These are phyloP conservation scores for Mycena leptocephala DNA, from an alignment of 768 basidiomycete species.

Conservation along the genomic window DNA sequence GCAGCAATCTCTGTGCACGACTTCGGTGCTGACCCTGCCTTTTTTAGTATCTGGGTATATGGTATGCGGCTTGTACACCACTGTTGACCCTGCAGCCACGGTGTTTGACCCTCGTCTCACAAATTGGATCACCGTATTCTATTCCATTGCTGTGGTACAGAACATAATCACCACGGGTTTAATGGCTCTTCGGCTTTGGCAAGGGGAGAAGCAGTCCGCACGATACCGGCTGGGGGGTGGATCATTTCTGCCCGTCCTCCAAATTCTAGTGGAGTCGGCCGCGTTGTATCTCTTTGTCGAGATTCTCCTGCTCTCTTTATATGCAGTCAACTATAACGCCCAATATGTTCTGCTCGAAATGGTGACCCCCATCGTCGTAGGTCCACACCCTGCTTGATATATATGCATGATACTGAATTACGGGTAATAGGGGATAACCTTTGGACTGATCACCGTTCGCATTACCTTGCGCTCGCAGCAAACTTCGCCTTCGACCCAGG, in stretches of 20 bases:
- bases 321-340: conserved; percentile 34
- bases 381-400: not conserved
- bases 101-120: conserved; percentile 35
- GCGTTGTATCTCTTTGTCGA: conserved; percentile 37
- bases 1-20: not conserved
- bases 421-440: not conserved
- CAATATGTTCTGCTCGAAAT: conserved; percentile 38
- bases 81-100: conserved; percentile 18
- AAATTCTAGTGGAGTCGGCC: conserved; percentile 39
- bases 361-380: conserved; percentile 33
- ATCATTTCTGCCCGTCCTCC: conserved; percentile 28
- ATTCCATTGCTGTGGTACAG: conserved; percentile 35
- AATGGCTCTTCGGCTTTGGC: conserved; percentile 42
- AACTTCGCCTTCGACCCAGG: not conserved
- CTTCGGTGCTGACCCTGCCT: not conserved
- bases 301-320: conserved; percentile 36
- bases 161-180: conserved; percentile 40
- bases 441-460: not conserved
- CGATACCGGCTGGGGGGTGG: conserved; percentile 19
- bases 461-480: not conserved
- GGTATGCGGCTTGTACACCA: conserved; percentile 30
- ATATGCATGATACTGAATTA: not conserved
- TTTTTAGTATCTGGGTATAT: conserved; percentile 35
- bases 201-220: conserved; percentile 19
- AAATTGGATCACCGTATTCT: conserved; percentile 38